Conservation (phyloP, 2,329 filamentous ascomycete genomes). For the Pseudocercospora fuligena region DNA sequence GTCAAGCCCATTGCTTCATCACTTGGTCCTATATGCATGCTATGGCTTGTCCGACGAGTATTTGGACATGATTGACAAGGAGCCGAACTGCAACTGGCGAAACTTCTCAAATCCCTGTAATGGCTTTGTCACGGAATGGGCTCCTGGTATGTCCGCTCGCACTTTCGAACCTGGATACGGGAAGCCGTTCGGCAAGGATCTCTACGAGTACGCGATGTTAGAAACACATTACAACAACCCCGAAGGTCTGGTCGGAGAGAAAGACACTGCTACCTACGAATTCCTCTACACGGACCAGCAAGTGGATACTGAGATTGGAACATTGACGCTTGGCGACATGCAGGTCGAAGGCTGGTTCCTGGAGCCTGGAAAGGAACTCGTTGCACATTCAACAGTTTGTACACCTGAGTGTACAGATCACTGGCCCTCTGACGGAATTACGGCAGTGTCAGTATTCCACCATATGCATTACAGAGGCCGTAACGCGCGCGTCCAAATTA, state of each 20-base stretch:
- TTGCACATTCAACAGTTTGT: slow-evolving; percentile 24
- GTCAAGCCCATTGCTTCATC: slow-evolving; percentile 25
- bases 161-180: slow-evolving; percentile 29
- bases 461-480: slow-evolving; percentile 29
- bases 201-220: slow-evolving; percentile 28
- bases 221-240: slow-evolving; percentile 31
- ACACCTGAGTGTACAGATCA: slow-evolving; percentile 28
- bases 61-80: slow-evolving; percentile 22
- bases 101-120: slow-evolving; percentile 29
- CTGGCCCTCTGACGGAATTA: slow-evolving; percentile 28
- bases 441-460: slow-evolving; percentile 28
- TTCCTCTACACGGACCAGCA: slow-evolving; percentile 25
- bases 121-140: slow-evolving; percentile 29
- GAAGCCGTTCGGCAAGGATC: slow-evolving; percentile 26
- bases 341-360: slow-evolving; percentile 26
- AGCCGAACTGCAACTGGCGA: slow-evolving; percentile 23
- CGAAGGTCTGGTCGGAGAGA: slow-evolving; percentile 18
- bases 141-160: slow-evolving; percentile 27
- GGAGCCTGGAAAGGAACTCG: slow-evolving; percentile 26
- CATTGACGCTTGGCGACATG: slow-evolving; percentile 26
- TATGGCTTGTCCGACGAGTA: slow-evolving; percentile 19
- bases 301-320: slow-evolving; percentile 26
- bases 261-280: slow-evolving; percentile 23
- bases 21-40: slow-evolving; percentile 29
- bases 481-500: slow-evolving; percentile 26